Conservation (phyloP, 306 rosid genomes). For the Lablab purpureus region DNA sequence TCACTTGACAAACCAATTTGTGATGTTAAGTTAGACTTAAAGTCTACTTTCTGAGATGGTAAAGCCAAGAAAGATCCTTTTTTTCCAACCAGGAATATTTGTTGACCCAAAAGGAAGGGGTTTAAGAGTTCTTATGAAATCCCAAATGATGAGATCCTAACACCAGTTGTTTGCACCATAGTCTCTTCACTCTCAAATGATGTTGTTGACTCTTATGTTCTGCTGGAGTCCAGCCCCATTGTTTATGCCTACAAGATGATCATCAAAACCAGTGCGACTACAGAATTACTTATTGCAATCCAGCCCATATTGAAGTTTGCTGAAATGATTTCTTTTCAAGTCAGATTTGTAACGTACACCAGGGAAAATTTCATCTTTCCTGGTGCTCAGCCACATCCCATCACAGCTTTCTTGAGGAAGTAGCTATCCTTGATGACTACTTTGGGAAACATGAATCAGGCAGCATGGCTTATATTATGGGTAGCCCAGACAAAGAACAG, state of each 20-base stretch:
- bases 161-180: slow-evolving; percentile 73
- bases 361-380: slow-evolving; percentile 76
- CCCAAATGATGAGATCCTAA: slow-evolving; percentile 67
- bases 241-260: slow-evolving; percentile 69
- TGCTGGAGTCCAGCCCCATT: slow-evolving; percentile 73
- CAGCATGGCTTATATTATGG: slow-evolving; percentile 70
- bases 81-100: slow-evolving; percentile 63
- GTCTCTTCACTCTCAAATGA: slow-evolving; percentile 65
- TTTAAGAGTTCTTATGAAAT: slow-evolving; percentile 58
- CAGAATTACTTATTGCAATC: slow-evolving; percentile 65
- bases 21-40: too few relatives aligned
- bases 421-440: slow-evolving; percentile 55
- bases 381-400: slow-evolving; percentile 71
- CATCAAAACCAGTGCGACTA: slow-evolving; percentile 79
- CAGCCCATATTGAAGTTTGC: slow-evolving; percentile 67
- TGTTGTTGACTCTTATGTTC: slow-evolving; percentile 72
- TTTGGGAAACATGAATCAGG: slow-evolving; percentile 65
- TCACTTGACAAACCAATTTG: too few relatives aligned
- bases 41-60: too few relatives aligned
- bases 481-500: slow-evolving; percentile 51
- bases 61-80: too few relatives aligned
- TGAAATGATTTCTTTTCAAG: slow-evolving; percentile 51
- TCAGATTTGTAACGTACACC: slow-evolving; percentile 63
- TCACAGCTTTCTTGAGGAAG: slow-evolving; percentile 69
- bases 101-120: slow-evolving; percentile 73